Percentiles rank a stretch among this genome's conserved stretches.
These are phyloP conservation scores for Stramenopiles sp. DNA, from an alignment of 352 stramenopile genomes.

Conservation along the genomic window DNA sequence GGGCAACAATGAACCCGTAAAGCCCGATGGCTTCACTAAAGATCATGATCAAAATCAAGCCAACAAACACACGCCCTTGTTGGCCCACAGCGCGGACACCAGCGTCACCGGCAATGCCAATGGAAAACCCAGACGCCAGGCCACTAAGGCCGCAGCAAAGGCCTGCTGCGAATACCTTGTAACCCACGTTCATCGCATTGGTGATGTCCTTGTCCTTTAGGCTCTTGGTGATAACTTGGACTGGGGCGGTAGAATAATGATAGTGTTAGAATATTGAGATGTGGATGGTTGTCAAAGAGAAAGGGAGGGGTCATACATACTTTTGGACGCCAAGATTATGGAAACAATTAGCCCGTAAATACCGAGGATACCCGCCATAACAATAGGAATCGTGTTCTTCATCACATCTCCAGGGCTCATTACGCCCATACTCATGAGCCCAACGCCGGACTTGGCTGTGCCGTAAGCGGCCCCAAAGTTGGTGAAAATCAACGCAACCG, in stretches of 20 bases:
- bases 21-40: conserved; percentile 91
- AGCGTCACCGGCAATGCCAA: conserved; percentile 84
- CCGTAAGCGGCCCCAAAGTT: conserved; percentile 85
- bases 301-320: no score
- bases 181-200: conserved; percentile 44
- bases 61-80: conserved; percentile 93
- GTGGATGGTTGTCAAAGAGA: no score
- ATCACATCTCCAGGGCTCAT: conserved; percentile 89
- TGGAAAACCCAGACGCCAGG: conserved; percentile 74
- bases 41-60: conserved; percentile 97
- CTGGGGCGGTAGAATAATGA: no score
- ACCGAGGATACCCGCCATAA: conserved; percentile 91
- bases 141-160: conserved; percentile 76
- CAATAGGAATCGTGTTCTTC: conserved; percentile 95
- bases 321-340: conserved; percentile 32
- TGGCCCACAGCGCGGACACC: conserved; percentile 84
- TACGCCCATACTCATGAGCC: conserved; percentile 80
- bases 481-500: not conserved
- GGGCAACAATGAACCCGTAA: conserved; percentile 83
- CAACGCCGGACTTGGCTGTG: conserved; percentile 89
- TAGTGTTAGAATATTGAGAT: no score
- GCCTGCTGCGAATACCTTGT: conserved; percentile 72
- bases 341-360: conserved; percentile 88
- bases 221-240: no score
- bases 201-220: no score